Evolutionary conservation across 768 basidiomycete species (phyloP).

Genomic region (Ramaria sp.): DNA sequence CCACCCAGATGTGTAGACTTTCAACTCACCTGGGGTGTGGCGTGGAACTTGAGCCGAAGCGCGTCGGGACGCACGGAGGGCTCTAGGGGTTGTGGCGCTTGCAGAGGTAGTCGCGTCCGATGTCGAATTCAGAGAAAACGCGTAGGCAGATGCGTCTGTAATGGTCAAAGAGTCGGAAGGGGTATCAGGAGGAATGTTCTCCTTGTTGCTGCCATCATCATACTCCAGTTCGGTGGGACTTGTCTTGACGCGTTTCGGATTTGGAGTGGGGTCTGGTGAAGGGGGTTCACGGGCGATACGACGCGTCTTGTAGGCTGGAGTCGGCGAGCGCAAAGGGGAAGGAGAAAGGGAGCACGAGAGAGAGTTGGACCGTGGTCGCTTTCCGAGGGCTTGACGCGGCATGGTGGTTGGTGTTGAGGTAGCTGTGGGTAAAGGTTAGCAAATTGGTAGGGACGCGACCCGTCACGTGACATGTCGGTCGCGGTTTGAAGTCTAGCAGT

Average conservation of each 20-base stretch:
- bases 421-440: neutral
- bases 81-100: neutral
- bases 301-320: neutral
- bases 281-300: slow-evolving; percentile 14
- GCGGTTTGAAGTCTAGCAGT: no score
- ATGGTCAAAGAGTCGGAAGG: no score
- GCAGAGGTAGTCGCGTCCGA: neutral
- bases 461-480: no score
- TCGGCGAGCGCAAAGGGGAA: neutral
- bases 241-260: slow-evolving; percentile 52
- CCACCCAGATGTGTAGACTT: no score
- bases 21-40: no score
- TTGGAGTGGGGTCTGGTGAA: slow-evolving; percentile 56
- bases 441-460: no score
- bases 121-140: neutral
- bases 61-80: neutral
- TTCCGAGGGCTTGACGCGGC: slow-evolving; percentile 3
- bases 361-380: neutral
- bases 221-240: slow-evolving; percentile 30
- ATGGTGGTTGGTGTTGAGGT: neutral
- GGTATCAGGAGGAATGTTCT: slow-evolving; percentile 46
- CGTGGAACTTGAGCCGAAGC: no score
- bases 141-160: neutral
- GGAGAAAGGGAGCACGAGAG: neutral
- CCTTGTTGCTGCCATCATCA: slow-evolving; percentile 54